Evolutionary conservation across 2,329 filamentous ascomycete species (phyloP), one percentile per base, ranked within the genome.

Genomic region (Xylariaceae sp.): DNA sequence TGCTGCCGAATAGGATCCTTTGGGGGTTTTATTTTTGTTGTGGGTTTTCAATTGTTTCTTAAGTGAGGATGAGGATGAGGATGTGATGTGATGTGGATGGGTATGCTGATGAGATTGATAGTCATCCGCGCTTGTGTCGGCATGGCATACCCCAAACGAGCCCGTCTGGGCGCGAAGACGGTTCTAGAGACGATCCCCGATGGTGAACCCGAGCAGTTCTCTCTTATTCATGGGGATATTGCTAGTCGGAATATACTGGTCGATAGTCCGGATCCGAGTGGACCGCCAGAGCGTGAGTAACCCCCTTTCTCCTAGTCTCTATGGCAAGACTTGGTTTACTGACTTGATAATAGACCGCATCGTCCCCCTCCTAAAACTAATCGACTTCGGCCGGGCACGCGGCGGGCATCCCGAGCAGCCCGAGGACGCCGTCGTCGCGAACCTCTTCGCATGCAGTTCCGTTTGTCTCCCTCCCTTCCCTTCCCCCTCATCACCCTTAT

Each of bases 1-100:
- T 2, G 1, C 4, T 61, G 5, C 61, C 61, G 8, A 63, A 63
- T 39, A 56, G 61, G 34, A 2, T 63, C 10, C 56, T 63, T 1
- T 63, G 61, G 61, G 55, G 48, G 15, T 56, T 45, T 2, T 57
- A 53, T 10, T 45, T 53, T n/a, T 63, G 61, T 39, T 7, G 61
- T 63, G 57, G 55, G 61, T 10, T 5, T n/a, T n/a, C n/a, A n/a
- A n/a, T n/a, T n/a, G n/a, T n/a, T n/a, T n/a, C n/a, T n/a, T n/a
- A n/a, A n/a, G n/a, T n/a, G n/a, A n/a, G n/a, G n/a, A n/a, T n/a
- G 23, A 23, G 23, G 23, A 23, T 23, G 23, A n/a, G 23, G 23
- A 23, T 23, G 23, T 30, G 23, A 17, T 17, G 17, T 17, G 23
- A 30, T 4, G 2, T 17, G 23, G 2, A 4, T n/a, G n/a, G n/a